A percentile compares a stretch with the other conserved stretches of the same genome.
Conservation (phyloP, 768 basidiomycete genomes). For the Rhodotorula paludigena region DNA sequence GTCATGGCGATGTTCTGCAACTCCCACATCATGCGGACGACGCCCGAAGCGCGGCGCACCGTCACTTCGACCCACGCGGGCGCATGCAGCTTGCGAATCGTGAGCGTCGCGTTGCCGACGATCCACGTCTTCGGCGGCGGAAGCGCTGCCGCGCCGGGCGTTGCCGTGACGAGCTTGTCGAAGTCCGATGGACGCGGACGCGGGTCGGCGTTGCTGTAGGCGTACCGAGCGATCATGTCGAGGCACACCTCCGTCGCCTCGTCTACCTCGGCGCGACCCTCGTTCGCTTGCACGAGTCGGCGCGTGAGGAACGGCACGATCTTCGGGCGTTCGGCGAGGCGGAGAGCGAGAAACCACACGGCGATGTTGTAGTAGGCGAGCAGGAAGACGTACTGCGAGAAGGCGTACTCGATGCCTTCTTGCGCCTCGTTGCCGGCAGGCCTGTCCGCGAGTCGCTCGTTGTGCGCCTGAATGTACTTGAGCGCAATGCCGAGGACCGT, state of each 20-base stretch:
- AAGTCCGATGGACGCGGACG: conserved; percentile 74
- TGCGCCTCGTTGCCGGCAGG: conserved; percentile 24
- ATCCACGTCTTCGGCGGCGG: conserved; percentile 58
- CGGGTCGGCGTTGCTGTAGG: conserved; percentile 89
- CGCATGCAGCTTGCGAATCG: conserved; percentile 65
- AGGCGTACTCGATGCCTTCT: conserved; percentile 64
- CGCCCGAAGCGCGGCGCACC: conserved; percentile 80
- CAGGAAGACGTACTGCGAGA: conserved; percentile 44
- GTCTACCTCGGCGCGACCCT: conserved; percentile 66
- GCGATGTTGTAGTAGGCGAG: conserved; percentile 57
- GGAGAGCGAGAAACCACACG: conserved; percentile 86
- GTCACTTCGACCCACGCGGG: conserved; percentile 85
- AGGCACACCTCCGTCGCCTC: conserved; percentile 93
- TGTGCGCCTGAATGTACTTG: conserved; percentile 85
- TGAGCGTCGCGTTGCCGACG: conserved; percentile 74
- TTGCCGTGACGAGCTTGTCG: conserved; percentile 65
- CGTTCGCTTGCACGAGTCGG: conserved; percentile 79
- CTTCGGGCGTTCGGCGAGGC: conserved; percentile 69
- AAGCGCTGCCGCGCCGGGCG: conserved; percentile 15
- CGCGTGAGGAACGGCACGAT: conserved; percentile 81
- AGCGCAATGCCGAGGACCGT: conserved; percentile 91
- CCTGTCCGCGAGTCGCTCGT: conserved; percentile 41
- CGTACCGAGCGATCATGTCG: conserved; percentile 92
- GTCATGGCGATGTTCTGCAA: conserved; percentile 84
- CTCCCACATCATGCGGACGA: conserved; percentile 74